These are phyloP conservation scores for Exophiala lecanii-corni DNA, from an alignment of 2,329 filamentous ascomycete species.

Conservation along the genomic window DNA sequence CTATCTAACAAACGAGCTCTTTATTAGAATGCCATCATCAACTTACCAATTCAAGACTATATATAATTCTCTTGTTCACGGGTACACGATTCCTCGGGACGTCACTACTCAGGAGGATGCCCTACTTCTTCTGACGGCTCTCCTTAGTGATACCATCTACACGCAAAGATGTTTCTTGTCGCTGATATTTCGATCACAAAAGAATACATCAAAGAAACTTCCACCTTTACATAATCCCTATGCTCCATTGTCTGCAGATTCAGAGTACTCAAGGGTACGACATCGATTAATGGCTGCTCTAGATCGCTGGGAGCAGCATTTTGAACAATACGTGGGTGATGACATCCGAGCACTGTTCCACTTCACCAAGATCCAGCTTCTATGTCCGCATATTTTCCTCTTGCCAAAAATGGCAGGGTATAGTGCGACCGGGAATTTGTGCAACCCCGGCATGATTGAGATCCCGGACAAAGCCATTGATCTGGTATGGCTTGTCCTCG, in stretches of 20 bases:
- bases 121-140: not conserved
- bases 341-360: not conserved
- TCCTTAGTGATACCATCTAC: not conserved
- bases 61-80: not conserved
- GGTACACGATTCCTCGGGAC: not conserved
- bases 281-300: not conserved
- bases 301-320: not conserved
- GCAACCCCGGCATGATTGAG: not conserved
- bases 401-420: not conserved
- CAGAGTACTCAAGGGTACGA: not conserved
- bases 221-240: not conserved
- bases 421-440: not conserved
- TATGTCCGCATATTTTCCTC: not conserved
- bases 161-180: not conserved
- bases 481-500: not conserved
- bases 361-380: not conserved
- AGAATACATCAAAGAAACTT: not conserved
- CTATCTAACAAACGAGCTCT: not conserved
- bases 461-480: not conserved
- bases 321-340: not conserved
- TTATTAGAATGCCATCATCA: conserved; percentile 1
- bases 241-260: not conserved
- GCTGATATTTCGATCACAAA: not conserved
- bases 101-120: not conserved
- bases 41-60: not conserved